These are phyloP conservation scores for Heimioporus sp. DNA, from an alignment of 768 basidiomycete species.

Conservation along the genomic window DNA sequence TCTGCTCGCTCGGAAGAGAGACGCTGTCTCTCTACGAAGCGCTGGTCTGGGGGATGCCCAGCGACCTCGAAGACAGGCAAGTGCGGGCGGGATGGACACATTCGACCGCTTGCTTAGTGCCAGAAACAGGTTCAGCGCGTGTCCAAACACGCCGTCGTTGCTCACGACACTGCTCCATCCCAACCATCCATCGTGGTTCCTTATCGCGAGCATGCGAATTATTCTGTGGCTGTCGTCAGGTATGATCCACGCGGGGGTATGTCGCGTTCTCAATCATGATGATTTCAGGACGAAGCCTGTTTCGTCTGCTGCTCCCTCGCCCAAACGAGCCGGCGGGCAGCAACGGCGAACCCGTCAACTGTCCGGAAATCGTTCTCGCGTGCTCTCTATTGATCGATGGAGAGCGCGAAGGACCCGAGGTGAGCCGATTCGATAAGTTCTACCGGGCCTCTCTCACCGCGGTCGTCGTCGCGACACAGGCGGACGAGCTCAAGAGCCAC, in stretches of 20 bases:
- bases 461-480: conserved; percentile 23
- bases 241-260: conserved; percentile 7
- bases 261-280: conserved; percentile 6
- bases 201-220: conserved; percentile 47
- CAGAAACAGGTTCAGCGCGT: conserved; percentile 33
- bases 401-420: conserved; percentile 40
- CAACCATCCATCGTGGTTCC: conserved; percentile 50
- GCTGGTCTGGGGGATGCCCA: conserved; percentile 46
- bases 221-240: conserved; percentile 54
- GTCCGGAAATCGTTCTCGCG: conserved; percentile 46
- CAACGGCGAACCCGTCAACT: conserved; percentile 24
- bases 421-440: conserved; percentile 15
- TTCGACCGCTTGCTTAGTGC: neutral
- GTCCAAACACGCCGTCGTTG: conserved; percentile 40
- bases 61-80: conserved; percentile 40
- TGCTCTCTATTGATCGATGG: conserved; percentile 49
- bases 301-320: conserved; percentile 42
- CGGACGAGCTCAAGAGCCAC: conserved; percentile 32
- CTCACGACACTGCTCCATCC: conserved; percentile 48
- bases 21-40: conserved; percentile 51
- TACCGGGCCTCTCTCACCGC: neutral
- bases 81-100: neutral
- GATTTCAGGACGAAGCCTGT: conserved; percentile 42
- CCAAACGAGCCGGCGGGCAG: conserved; percentile 19
- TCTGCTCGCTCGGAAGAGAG: conserved; percentile 38